A percentile compares a stretch with the other conserved stretches of the same genome.
Conservation (phyloP, 768 basidiomycete species). For the Pholiota conissans region DNA sequence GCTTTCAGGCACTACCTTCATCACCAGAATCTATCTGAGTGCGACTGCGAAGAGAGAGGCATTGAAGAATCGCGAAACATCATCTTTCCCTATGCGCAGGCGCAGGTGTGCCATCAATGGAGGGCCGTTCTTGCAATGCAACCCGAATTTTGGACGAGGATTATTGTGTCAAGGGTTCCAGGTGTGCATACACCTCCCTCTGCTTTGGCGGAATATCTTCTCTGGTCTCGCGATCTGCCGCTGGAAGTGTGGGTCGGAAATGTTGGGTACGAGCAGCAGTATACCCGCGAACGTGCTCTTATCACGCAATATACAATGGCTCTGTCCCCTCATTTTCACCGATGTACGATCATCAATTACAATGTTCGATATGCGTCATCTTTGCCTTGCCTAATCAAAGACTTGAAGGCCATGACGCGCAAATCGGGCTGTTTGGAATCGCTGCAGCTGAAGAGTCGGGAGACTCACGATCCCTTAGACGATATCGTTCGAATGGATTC, state of each 20-base stretch:
- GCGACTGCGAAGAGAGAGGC: neutral
- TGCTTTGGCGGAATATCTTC: neutral
- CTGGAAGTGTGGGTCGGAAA: slow-evolving; percentile 7
- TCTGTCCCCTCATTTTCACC: slow-evolving; percentile 7
- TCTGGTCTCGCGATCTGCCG: slow-evolving; percentile 1
- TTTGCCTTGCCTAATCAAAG: neutral
- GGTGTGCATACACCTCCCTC: neutral
- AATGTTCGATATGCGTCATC: slow-evolving; percentile 1
- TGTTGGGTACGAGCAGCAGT: neutral
- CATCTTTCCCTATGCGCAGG: slow-evolving; percentile 5
- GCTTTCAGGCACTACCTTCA: neutral
- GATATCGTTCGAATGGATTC: neutral
- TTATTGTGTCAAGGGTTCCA: neutral
- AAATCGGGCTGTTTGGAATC: neutral
- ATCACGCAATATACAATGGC: slow-evolving; percentile 1
- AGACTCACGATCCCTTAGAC: slow-evolving; percentile 1
- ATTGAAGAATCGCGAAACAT: neutral
- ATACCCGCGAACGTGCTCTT: neutral
- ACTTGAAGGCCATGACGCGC: neutral
- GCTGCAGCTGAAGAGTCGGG: slow-evolving; percentile 1
- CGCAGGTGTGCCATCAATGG: slow-evolving; percentile 6
- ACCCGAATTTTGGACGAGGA: slow-evolving; percentile 6
- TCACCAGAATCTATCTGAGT: neutral
- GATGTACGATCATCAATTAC: slow-evolving; percentile 4
- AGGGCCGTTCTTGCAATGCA: neutral